phyloP scores from a whole-genome alignment of 345 rosid genomes.

The Acer saccharum region DNA sequence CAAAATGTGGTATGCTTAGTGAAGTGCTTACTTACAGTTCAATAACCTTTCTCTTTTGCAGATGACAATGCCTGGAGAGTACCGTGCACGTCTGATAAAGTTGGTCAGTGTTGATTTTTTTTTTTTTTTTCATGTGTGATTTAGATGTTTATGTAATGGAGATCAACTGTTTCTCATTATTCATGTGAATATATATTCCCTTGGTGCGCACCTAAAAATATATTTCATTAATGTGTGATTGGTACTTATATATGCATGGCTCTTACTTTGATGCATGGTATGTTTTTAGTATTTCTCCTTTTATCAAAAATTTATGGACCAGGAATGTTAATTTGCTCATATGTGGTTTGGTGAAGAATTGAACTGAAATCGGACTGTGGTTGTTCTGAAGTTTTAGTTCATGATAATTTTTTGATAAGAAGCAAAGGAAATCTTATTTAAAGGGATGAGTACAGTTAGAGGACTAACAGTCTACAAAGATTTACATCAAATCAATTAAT shows the following conservation, averaged over 20 bases:
- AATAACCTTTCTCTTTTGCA: conserved; percentile 35
- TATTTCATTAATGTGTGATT: no score
- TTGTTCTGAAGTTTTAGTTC: background rate
- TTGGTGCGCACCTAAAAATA: background rate
- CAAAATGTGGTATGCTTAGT: background rate
- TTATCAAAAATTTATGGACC: background rate
- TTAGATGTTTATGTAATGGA: background rate
- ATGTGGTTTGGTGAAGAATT: background rate
- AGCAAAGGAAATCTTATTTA: background rate
- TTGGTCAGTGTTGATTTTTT: conserved; percentile 57
- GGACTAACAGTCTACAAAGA: background rate
- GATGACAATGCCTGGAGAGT: conserved; percentile 88
- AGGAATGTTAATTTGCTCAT: no score
- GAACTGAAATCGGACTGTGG: background rate
- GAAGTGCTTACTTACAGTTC: background rate
- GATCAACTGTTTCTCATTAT: background rate
- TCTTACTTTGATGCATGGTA: conserved; percentile 1
- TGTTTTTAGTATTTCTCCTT: background rate
- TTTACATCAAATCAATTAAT: background rate
- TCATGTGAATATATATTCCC: background rate
- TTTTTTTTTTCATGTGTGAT: background rate
- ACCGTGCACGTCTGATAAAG: conserved; percentile 75
- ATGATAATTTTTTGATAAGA: background rate
- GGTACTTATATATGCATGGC: background rate
- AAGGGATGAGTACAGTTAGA: background rate